phyloP scores from a whole-genome alignment of 768 basidiomycete genomes.

The Termitomyces sp. region DNA sequence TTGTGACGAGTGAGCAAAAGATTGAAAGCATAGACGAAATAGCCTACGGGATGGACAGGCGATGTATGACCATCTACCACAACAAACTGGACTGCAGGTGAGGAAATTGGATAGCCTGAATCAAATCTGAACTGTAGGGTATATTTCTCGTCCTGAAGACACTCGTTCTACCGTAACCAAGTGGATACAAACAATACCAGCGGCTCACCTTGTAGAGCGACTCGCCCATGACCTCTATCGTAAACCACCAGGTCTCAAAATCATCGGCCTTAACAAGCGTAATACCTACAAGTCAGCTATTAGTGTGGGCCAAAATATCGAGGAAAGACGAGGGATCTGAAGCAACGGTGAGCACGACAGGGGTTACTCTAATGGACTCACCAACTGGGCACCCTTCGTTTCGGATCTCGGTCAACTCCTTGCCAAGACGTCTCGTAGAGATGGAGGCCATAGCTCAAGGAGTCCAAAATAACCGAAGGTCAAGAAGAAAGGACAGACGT shows the following conservation, averaged over 20 bases:
- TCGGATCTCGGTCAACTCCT: conserved; percentile 67
- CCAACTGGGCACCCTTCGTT: conserved; percentile 64
- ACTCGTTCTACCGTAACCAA: neutral
- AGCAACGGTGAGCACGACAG: neutral
- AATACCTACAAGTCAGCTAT: conserved; percentile 48
- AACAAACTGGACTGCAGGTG: conserved; percentile 85
- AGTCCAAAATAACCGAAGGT: neutral
- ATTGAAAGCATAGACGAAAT: conserved; percentile 1
- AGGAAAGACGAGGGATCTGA: neutral
- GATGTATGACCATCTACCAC: conserved; percentile 57
- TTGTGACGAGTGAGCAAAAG: conserved; percentile 21
- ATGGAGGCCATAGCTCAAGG: conserved; percentile 49
- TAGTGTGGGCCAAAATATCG: conserved; percentile 3
- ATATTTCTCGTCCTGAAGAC: conserved; percentile 63
- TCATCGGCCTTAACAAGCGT: conserved; percentile 70
- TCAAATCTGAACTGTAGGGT: conserved; percentile 83
- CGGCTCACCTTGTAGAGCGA: conserved; percentile 62
- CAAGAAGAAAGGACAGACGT: neutral
- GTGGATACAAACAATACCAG: neutral
- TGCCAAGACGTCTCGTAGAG: conserved; percentile 58
- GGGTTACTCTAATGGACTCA: conserved; percentile 20
- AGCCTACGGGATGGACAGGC: conserved; percentile 76
- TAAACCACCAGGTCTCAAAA: conserved; percentile 72
- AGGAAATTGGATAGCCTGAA: conserved; percentile 76
- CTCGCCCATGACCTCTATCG: conserved; percentile 82